phyloP scores from a whole-genome alignment of 148 eudicot genomes.

The Diospyros kaki region DNA sequence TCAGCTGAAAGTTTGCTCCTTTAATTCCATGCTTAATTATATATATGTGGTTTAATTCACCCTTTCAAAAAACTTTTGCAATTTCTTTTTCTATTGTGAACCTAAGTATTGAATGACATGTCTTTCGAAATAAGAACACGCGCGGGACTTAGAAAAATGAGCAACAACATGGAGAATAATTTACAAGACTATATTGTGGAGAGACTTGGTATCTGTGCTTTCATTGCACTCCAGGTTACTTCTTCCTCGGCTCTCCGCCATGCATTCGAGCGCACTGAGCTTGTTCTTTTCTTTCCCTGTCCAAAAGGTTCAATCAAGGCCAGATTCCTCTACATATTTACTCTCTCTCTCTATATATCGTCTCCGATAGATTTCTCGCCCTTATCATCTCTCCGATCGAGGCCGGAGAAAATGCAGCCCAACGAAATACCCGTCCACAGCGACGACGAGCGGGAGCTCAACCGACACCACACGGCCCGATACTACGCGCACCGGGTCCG shows the following conservation, averaged over 20 bases:
- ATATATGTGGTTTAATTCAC: too few species aligned
- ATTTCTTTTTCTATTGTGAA: too few species aligned
- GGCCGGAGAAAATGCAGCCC: too few species aligned
- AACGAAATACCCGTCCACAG: slow-evolving; percentile 12
- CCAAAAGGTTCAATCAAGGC: not conserved
- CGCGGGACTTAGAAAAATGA: too few species aligned
- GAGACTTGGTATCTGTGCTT: not conserved
- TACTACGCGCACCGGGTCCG: slow-evolving; percentile 63
- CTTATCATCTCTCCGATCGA: not conserved
- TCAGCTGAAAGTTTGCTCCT: too few species aligned
- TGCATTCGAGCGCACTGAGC: not conserved
- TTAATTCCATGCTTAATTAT: too few species aligned
- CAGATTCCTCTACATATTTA: not conserved
- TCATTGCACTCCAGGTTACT: not conserved
- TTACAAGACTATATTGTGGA: too few species aligned
- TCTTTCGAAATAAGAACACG: too few species aligned
- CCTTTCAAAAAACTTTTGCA: too few species aligned
- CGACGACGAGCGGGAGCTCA: slow-evolving; percentile 3
- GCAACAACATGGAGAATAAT: too few species aligned
- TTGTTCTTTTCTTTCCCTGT: slow-evolving; percentile 25
- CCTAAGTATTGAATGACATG: too few species aligned
- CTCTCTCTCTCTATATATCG: not conserved
- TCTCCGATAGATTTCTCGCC: not conserved
- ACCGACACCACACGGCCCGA: slow-evolving; percentile 48
- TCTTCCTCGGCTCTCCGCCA: slow-evolving; percentile 6